A percentile compares a stretch with the other conserved stretches of the same genome.
These are phyloP conservation scores for Blastobotrys terrestris DNA, from an alignment of 805 yeast genomes.

Conservation along the genomic window DNA sequence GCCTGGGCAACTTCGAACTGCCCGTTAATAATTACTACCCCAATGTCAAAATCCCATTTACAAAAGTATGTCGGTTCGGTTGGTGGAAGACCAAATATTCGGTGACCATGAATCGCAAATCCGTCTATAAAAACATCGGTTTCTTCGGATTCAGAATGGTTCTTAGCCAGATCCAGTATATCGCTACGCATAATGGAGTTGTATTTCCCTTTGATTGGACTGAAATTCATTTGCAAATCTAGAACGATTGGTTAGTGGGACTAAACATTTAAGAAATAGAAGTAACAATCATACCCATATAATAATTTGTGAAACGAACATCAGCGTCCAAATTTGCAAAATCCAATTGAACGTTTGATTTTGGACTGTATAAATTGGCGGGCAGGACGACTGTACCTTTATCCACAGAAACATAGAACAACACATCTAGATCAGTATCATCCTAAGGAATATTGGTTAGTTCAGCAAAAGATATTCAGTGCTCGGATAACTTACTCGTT, in stretches of 20 bases:
- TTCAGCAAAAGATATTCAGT: constrained; percentile 1
- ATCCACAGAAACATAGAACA: constrained; percentile 62
- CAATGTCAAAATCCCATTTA: constrained; percentile 80
- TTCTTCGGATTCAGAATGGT: constrained; percentile 12
- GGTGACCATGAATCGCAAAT: constrained; percentile 69
- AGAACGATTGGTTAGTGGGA: constrained; percentile 6
- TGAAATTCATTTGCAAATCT: constrained; percentile 64
- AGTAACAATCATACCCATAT: constrained; percentile 56
- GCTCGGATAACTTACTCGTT: constrained; percentile 4
- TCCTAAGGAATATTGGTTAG: constrained; percentile 7
- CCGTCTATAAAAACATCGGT: constrained; percentile 51
- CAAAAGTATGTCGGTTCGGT: constrained; percentile 81
- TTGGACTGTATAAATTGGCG: constrained; percentile 56
- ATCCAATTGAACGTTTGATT: constrained; percentile 53
- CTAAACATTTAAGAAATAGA: background rate
- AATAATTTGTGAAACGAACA: constrained; percentile 80
- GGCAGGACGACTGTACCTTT: constrained; percentile 74
- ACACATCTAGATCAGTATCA: constrained; percentile 70
- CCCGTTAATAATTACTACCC: constrained; percentile 49
- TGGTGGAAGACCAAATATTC: constrained; percentile 92
- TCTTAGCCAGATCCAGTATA: constrained; percentile 14
- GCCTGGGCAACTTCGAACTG: constrained; percentile 35
- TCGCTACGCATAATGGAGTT: constrained; percentile 12
- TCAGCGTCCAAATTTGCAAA: constrained; percentile 69
- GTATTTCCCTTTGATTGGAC: constrained; percentile 45